phyloP scores from a whole-genome alignment of 495 filamentous ascomycete genomes.

The Xylaria telfairii region DNA sequence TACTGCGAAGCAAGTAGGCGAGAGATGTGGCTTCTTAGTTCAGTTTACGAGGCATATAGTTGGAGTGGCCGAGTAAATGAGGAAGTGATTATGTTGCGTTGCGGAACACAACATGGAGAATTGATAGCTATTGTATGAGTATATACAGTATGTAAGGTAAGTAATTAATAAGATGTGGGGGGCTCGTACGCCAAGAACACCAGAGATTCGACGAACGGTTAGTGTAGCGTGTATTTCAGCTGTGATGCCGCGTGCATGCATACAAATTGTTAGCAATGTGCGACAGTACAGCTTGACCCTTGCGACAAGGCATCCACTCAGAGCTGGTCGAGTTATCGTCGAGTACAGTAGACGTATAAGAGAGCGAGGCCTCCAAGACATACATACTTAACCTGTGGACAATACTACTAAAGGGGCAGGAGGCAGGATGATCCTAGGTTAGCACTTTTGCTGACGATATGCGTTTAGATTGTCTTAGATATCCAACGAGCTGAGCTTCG shows the following conservation, averaged over 20 bases:
- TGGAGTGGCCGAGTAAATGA: too few species aligned
- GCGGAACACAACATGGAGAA: background rate
- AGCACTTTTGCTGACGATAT: background rate
- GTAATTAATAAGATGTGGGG: background rate
- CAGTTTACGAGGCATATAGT: too few species aligned
- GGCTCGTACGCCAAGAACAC: background rate
- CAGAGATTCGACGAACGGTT: background rate
- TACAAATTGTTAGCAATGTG: background rate
- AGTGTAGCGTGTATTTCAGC: conserved; percentile 1
- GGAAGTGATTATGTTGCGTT: too few species aligned
- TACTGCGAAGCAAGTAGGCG: too few species aligned
- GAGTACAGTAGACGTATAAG: background rate
- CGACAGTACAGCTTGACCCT: background rate
- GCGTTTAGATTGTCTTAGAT: background rate
- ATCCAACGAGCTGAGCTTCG: too few species aligned
- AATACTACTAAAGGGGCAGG: too few species aligned
- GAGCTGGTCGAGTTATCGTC: conserved; percentile 3
- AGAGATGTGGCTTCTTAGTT: too few species aligned
- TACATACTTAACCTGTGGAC: background rate
- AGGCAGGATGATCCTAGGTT: background rate
- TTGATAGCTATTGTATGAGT: too few species aligned
- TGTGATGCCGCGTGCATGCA: conserved; percentile 17
- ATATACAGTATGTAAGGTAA: background rate
- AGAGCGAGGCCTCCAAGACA: background rate
- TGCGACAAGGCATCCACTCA: conserved; percentile 1